Percentiles rank a stretch among this genome's conserved stretches.
Evolutionary conservation across 352 stramenopile genomes (phyloP).

Genomic region (Phytophthora constricta): DNA sequence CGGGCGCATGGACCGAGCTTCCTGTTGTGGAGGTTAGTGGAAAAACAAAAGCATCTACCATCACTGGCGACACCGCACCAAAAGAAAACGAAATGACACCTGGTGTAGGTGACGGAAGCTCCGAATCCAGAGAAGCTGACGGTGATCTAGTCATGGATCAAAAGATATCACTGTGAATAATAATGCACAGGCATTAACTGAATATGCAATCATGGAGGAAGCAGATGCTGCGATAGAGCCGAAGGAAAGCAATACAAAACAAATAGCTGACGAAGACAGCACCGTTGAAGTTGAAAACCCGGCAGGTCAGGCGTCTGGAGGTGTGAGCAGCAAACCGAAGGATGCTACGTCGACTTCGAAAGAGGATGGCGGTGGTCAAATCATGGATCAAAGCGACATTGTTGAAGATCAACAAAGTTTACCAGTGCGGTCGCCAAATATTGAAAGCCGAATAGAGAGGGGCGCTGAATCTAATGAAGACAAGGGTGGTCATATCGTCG

Average conservation of each 20-base stretch:
- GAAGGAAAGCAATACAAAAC: constrained; percentile 5
- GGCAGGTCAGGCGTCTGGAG: background rate
- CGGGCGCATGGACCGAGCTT: background rate
- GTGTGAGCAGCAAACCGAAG: background rate
- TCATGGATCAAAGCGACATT: too few relatives aligned
- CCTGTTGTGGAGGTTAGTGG: background rate
- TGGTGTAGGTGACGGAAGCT: background rate
- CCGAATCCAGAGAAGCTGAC: background rate
- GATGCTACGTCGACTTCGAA: constrained; percentile 20
- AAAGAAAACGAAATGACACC: background rate
- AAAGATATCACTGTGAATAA: background rate
- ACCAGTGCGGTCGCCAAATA: too few relatives aligned
- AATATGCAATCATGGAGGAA: too few relatives aligned
- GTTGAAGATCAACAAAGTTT: too few relatives aligned
- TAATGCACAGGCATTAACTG: background rate
- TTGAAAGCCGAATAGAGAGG: too few relatives aligned
- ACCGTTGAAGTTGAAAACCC: background rate
- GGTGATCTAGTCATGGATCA: background rate
- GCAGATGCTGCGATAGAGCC: too few relatives aligned
- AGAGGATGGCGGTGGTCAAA: constrained; percentile 10
- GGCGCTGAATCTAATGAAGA: too few relatives aligned
- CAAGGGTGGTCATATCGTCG: too few relatives aligned
- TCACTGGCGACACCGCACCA: background rate
- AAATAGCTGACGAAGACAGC: constrained; percentile 8
- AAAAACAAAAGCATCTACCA: background rate